Evolutionary conservation across 768 basidiomycete species (phyloP), one percentile per base, ranked within the genome.

Genomic region (Guyanaporus albipodus): DNA sequence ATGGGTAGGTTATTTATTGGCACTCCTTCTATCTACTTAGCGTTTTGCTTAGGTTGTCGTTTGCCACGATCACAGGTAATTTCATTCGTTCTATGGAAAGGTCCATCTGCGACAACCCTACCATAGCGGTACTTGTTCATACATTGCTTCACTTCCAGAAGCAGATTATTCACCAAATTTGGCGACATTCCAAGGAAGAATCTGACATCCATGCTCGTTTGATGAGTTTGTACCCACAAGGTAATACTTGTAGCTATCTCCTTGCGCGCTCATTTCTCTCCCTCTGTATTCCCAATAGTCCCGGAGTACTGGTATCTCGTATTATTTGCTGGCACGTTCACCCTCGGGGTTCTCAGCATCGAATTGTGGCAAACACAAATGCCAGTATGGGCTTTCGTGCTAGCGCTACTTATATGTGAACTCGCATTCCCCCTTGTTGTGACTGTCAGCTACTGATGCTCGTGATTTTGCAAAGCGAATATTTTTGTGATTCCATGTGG

Each of bases 271-370:
- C 6, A 43, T 10, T 17, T 17, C 18, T 10, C 7, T 10, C 28
- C 12, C 14, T 4, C 15, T 17, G 6, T 23, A 8, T 8, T 32
- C 11, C 8, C 27, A n/a, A n/a, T 85, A 64, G 83, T 91, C 14
- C 90, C 89, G 1, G 78, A 90, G 49, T 91, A 86, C 88, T 92
- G 90, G 90, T 92, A 91, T 62, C 62, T 70, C 8, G 58, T 73
- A 34, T 73, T 92, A 41, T 87, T 90, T 66, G 17, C 45, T 76
- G 75, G 81, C 49, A 85, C 85, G 79, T 87, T 87, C 57, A 73
- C 69, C 0, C 76, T 85, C 46, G 85, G 86, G 44, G 66, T 87
- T 28, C 62, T 89, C 42, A 70, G 75, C n/a, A 85, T 89, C 50
- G 80, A 83, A 61, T 69, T 80, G 28, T 89, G 86, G 87, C 73